Percentiles rank a stretch among this genome's conserved stretches.
Conservation (phyloP, 441 rosid species). For the Hura crepitans region DNA sequence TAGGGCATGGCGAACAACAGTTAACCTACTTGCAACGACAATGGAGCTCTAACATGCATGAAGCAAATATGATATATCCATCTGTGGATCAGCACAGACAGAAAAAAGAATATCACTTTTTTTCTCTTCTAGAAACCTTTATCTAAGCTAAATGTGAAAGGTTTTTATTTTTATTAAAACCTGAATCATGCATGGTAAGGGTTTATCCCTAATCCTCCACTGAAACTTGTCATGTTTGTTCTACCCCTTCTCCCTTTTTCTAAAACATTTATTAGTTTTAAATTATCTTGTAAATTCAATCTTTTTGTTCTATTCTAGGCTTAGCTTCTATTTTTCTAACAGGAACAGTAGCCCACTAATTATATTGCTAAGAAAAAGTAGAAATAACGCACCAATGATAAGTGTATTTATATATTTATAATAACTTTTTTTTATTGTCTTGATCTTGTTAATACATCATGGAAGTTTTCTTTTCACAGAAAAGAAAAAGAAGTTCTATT, state of each 20-base stretch:
- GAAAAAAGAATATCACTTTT: background rate
- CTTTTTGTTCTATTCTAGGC: background rate
- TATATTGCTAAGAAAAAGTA: too few relatives aligned
- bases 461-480: too few relatives aligned
- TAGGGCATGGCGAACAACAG: too few relatives aligned
- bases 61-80: background rate
- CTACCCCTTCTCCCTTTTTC: background rate
- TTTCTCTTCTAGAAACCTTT: constrained; percentile 14
- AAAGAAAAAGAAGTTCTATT: too few relatives aligned
- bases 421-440: too few relatives aligned
- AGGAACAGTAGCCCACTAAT: background rate
- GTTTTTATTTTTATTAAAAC: background rate
- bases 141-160: background rate
- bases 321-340: background rate
- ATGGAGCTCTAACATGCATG: background rate
- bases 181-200: background rate
- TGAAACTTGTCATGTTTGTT: background rate
- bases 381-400: too few relatives aligned
- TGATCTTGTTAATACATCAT: too few relatives aligned
- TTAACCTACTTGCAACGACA: too few relatives aligned
- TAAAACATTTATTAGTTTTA: background rate
- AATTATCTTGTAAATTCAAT: background rate
- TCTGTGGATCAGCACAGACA: background rate
- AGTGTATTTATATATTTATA: too few relatives aligned
- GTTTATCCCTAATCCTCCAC: background rate